Evolutionary conservation across 192 early-diverging fungal species (phyloP), one percentile per base, ranked within the genome.

Genomic region (Polychytrium aggregatum): DNA sequence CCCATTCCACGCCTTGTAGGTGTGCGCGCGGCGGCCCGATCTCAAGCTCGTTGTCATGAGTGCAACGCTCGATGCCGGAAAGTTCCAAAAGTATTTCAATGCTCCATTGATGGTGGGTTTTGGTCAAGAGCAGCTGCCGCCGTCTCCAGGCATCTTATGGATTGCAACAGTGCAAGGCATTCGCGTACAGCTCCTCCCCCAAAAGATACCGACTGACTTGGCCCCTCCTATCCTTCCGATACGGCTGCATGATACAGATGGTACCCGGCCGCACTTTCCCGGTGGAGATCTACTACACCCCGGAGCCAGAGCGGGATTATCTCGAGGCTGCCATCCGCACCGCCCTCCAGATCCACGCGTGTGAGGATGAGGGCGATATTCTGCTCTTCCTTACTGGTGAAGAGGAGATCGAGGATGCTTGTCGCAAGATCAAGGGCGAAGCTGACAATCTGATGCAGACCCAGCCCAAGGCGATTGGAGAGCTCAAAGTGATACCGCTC

Each of bases 181-280:
- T n/a, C n/a, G n/a, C n/a, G n/a, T n/a, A n/a, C n/a, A n/a, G n/a
- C n/a, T n/a, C n/a, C n/a, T n/a, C n/a, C n/a, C n/a, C n/a, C n/a
- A n/a, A n/a, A n/a, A n/a, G n/a, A n/a, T n/a, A n/a, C n/a, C n/a
- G n/a, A n/a, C n/a, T n/a, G n/a, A n/a, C n/a, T n/a, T n/a, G n/a
- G n/a, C n/a, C n/a, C n/a, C n/a, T n/a, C n/a, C n/a, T n/a, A n/a
- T n/a, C n/a, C n/a, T n/a, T n/a, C n/a, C n/a, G n/a, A n/a, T n/a
- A n/a, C n/a, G n/a, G n/a, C n/a, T n/a, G n/a, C 45, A 7, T 4
- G n/a, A 46, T 18, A 2, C 59, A 64, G 61, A 61, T 63, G 14
- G 88, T 99, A 5, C 92, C 94, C 43, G 97, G 97, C 17, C 84
- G 97, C 57, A 95, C 91, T 27, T 99, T 92, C 78, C 94, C 97